Percentiles rank a stretch among this genome's conserved stretches.
Conservation (phyloP, 2,329 filamentous ascomycete genomes). For the Alternaria angustiovoidea region DNA sequence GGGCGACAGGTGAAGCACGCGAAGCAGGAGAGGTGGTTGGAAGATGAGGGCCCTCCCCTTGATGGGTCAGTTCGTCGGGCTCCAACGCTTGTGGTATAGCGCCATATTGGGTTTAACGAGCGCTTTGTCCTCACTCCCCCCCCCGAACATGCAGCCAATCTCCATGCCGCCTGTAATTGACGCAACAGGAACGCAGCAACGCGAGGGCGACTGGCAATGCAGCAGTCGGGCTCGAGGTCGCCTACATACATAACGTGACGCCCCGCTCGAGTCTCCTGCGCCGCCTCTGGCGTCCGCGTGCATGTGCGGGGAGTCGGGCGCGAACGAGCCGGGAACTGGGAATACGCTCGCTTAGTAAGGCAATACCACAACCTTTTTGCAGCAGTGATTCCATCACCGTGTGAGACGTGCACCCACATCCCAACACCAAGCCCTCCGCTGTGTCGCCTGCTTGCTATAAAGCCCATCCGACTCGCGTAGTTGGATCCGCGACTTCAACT, state of each 20-base stretch:
- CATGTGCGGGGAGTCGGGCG: constrained; percentile 7
- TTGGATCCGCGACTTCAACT: constrained; percentile 33
- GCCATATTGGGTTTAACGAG: constrained; percentile 14
- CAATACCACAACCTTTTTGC: constrained; percentile 27
- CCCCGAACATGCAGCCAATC: constrained; percentile 1
- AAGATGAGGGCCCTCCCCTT: constrained; percentile 22
- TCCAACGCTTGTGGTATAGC: constrained; percentile 16
- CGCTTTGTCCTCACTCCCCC: constrained; percentile 14
- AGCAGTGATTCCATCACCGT: constrained; percentile 26
- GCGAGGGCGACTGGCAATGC: neutral
- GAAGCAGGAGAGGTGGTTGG: constrained; percentile 30
- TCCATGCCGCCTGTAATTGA: neutral
- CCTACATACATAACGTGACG: too few species aligned
- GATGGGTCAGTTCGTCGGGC: constrained; percentile 21
- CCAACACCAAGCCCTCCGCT: constrained; percentile 26
- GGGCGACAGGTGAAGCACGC: constrained; percentile 31
- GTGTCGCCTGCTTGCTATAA: constrained; percentile 41
- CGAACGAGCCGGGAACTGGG: neutral
- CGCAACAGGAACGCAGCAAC: neutral
- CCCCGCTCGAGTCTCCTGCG: neutral
- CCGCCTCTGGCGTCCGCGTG: neutral
- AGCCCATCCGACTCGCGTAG: constrained; percentile 40
- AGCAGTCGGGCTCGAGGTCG: too few species aligned
- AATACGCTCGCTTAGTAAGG: constrained; percentile 27
- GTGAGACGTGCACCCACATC: constrained; percentile 27